Evolutionary conservation across 192 early-diverging fungal species (phyloP).

Genomic region (Umbelopsis sp.): DNA sequence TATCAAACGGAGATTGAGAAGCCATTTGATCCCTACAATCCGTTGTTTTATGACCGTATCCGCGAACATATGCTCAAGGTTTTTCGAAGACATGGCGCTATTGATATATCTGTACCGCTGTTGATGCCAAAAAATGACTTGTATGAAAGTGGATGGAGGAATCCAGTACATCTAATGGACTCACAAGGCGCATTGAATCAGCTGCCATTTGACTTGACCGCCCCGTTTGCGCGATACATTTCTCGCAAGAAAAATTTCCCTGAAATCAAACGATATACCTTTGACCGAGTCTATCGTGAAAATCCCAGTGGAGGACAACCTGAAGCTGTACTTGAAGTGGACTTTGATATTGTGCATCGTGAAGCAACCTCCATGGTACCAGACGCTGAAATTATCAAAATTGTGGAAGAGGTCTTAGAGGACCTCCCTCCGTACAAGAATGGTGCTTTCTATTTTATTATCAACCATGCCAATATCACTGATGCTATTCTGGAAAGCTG

Average conservation of each 20-base stretch:
- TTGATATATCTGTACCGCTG: slow-evolving; percentile 80
- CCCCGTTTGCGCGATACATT: slow-evolving; percentile 89
- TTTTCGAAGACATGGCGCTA: slow-evolving; percentile 82
- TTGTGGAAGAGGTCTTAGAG: slow-evolving; percentile 72
- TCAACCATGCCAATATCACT: slow-evolving; percentile 78
- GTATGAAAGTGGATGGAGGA: slow-evolving; percentile 62
- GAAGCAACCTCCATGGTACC: slow-evolving; percentile 66
- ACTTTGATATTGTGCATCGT: slow-evolving; percentile 87
- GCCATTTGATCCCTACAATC: slow-evolving; percentile 58
- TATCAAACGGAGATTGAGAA: slow-evolving; percentile 56
- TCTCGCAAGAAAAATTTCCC: slow-evolving; percentile 66
- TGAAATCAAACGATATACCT: slow-evolving; percentile 82
- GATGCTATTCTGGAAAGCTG: slow-evolving; percentile 76
- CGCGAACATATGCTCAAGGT: slow-evolving; percentile 75
- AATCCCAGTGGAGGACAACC: slow-evolving; percentile 88
- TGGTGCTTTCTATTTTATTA: slow-evolving; percentile 57
- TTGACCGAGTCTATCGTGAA: slow-evolving; percentile 79
- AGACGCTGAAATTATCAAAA: slow-evolving; percentile 89
- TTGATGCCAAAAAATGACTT: slow-evolving; percentile 79
- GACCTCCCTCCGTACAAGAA: slow-evolving; percentile 69
- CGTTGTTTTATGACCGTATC: slow-evolving; percentile 68
- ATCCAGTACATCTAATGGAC: slow-evolving; percentile 81
- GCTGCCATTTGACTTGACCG: slow-evolving; percentile 86
- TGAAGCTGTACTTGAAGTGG: slow-evolving; percentile 71
- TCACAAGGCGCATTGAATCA: slow-evolving; percentile 81